Evolutionary conservation across 208 protist genomes (phyloP).

Genomic region (Leishmania lainsoni): DNA sequence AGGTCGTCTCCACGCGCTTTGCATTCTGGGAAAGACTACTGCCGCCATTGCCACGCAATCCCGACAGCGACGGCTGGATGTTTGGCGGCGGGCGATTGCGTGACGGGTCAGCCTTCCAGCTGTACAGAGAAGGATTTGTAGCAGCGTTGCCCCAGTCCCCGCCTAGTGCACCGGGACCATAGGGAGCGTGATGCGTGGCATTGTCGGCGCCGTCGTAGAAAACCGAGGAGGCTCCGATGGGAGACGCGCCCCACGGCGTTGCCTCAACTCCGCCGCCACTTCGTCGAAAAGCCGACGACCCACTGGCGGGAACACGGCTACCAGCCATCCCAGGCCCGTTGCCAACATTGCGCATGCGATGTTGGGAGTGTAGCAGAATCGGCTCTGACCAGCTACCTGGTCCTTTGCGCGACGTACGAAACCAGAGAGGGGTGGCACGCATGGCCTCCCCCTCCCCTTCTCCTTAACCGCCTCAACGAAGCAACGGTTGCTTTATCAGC

Average conservation of each 20-base stretch:
- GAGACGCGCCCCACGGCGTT: neutral
- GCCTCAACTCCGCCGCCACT: constrained; percentile 1
- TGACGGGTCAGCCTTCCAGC: constrained; percentile 51
- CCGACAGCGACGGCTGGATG: constrained; percentile 6
- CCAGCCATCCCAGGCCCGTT: neutral
- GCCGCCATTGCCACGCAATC: constrained; percentile 12
- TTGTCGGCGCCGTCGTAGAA: constrained; percentile 38
- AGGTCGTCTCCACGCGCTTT: constrained; percentile 13
- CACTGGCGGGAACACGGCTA: neutral
- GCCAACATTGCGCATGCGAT: constrained; percentile 5
- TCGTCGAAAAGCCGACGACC: constrained; percentile 4
- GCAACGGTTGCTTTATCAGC: neutral
- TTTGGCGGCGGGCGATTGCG: constrained; percentile 17
- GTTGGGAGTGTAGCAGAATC: constrained; percentile 8
- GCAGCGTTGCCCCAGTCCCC: constrained; percentile 11
- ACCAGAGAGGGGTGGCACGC: constrained; percentile 18
- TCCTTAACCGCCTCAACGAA: neutral
- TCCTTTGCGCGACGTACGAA: constrained; percentile 65
- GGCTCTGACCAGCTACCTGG: constrained; percentile 63
- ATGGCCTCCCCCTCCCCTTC: constrained; percentile 1
- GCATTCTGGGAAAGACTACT: constrained; percentile 3
- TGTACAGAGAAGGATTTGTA: constrained; percentile 35
- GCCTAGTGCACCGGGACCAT: constrained; percentile 16
- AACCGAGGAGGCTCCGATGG: constrained; percentile 9
- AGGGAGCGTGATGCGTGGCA: constrained; percentile 13